Percentiles rank a stretch among this genome's conserved stretches.
Evolutionary conservation across 2,329 filamentous ascomycete genomes (phyloP).

Genomic region (Colletotrichum orbiculare): DNA sequence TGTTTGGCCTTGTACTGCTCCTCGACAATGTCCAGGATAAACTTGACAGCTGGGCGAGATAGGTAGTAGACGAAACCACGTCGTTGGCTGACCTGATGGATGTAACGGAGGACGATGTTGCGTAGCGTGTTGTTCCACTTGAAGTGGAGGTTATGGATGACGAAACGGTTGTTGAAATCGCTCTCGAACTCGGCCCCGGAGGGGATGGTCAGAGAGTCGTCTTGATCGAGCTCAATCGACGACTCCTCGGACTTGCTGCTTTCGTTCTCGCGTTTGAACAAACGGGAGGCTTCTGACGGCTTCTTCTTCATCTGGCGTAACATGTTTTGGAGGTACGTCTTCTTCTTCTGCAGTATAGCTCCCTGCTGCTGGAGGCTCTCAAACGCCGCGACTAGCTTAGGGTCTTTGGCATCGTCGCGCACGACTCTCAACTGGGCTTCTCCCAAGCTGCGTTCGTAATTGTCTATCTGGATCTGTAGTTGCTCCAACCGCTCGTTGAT

Average conservation of each 20-base stretch:
- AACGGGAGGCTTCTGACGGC: slow-evolving; percentile 43
- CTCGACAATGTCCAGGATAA: slow-evolving; percentile 96
- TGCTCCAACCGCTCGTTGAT: slow-evolving; percentile 84
- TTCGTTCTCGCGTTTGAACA: slow-evolving; percentile 39
- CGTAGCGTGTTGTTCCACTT: slow-evolving; percentile 98
- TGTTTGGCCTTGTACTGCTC: slow-evolving; percentile 83
- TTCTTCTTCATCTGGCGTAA: slow-evolving; percentile 59
- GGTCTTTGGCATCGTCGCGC: slow-evolving; percentile 61
- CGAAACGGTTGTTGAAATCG: slow-evolving; percentile 98
- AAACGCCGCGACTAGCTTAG: slow-evolving; percentile 65
- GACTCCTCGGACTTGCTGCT: slow-evolving; percentile 45
- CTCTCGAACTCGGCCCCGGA: slow-evolving; percentile 85
- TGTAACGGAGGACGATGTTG: slow-evolving; percentile 96
- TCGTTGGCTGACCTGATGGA: slow-evolving; percentile 95
- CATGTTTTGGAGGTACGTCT: slow-evolving; percentile 68
- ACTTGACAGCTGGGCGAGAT: slow-evolving; percentile 94
- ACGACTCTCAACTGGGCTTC: slow-evolving; percentile 78
- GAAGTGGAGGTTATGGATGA: slow-evolving; percentile 95
- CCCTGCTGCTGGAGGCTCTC: slow-evolving; percentile 69
- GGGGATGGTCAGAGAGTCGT: slow-evolving; percentile 71
- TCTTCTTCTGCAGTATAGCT: slow-evolving; percentile 67
- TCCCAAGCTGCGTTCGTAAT: slow-evolving; percentile 77
- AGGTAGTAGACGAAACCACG: slow-evolving; percentile 98
- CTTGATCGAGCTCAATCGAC: slow-evolving; percentile 61
- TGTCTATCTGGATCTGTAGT: slow-evolving; percentile 80